Percentiles rank a stretch among this genome's conserved stretches.
These are phyloP conservation scores for Paraphoma chrysanthemicola DNA, from an alignment of 2,329 filamentous ascomycete species.

Conservation along the genomic window DNA sequence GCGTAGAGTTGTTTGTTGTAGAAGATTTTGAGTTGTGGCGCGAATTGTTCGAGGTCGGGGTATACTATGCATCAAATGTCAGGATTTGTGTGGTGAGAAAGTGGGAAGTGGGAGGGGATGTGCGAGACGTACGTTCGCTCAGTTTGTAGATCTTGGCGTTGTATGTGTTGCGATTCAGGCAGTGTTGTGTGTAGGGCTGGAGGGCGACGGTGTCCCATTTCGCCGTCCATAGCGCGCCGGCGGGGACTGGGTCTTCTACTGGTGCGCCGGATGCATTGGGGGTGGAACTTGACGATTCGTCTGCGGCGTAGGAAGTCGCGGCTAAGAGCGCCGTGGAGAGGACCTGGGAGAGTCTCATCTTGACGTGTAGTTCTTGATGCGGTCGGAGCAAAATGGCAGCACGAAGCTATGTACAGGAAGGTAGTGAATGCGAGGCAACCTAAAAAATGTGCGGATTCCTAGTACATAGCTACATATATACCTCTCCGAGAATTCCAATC, in stretches of 20 bases:
- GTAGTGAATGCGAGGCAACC: background rate
- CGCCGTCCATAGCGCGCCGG: constrained; percentile 40
- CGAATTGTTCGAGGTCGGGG: constrained; percentile 37
- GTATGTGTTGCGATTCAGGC: constrained; percentile 24
- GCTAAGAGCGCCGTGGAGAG: constrained; percentile 31
- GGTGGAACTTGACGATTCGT: constrained; percentile 11
- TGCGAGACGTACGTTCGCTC: constrained; percentile 14
- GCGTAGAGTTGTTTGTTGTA: constrained; percentile 52
- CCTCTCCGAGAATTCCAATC: background rate
- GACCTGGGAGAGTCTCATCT: constrained; percentile 32
- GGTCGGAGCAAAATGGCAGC: background rate
- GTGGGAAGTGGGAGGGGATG: too few relatives aligned
- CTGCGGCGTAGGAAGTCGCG: constrained; percentile 21
- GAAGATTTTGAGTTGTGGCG: constrained; percentile 46
- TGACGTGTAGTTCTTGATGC: background rate
- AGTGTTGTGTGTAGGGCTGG: constrained; percentile 28
- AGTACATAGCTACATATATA: constrained; percentile 3
- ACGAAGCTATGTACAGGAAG: background rate
- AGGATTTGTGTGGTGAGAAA: background rate
- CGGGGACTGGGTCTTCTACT: constrained; percentile 33
- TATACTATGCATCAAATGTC: constrained; percentile 23
- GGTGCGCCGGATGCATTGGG: background rate
- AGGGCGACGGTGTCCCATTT: constrained; percentile 35
- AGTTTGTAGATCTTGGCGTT: constrained; percentile 40
- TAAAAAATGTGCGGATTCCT: background rate